Evolutionary conservation across 257 asterid species (phyloP).

Genomic region (Vinca minor): DNA sequence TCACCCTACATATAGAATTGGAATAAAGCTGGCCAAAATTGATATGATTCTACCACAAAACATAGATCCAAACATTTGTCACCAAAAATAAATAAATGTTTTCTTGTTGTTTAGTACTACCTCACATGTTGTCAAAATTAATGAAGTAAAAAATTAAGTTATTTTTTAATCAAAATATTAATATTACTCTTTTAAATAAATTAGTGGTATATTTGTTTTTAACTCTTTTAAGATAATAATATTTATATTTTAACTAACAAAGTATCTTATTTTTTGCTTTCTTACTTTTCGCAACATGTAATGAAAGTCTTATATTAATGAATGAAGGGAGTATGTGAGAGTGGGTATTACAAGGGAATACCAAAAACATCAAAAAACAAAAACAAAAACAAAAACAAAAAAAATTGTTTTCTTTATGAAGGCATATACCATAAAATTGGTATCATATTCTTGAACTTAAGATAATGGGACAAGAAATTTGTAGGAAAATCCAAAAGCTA

Average conservation of each 20-base stretch:
- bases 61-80: conserved; percentile 9
- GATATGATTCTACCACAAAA: conserved; percentile 4
- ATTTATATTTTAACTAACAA: no score
- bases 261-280: no score
- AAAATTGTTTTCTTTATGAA: background rate
- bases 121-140: no score
- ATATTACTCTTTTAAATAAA: no score
- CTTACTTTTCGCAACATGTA: no score
- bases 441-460: conserved; percentile 5
- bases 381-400: background rate
- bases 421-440: conserved; percentile 16
- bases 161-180: no score
- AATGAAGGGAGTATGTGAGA: no score
- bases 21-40: conserved; percentile 21
- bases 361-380: conserved; percentile 8
- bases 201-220: no score
- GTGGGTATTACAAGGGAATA: conserved; percentile 17
- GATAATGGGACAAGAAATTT: background rate
- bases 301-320: no score
- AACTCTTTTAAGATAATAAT: no score
- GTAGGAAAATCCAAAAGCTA: conserved; percentile 6
- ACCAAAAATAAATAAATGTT: no score
- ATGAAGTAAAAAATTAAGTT: no score
- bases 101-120: conserved; percentile 6
- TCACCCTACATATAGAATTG: conserved; percentile 20